A percentile compares a stretch with the other conserved stretches of the same genome.
Evolutionary conservation across 495 filamentous ascomycete genomes (phyloP).

Genomic region (Aspergillus biplanus): DNA sequence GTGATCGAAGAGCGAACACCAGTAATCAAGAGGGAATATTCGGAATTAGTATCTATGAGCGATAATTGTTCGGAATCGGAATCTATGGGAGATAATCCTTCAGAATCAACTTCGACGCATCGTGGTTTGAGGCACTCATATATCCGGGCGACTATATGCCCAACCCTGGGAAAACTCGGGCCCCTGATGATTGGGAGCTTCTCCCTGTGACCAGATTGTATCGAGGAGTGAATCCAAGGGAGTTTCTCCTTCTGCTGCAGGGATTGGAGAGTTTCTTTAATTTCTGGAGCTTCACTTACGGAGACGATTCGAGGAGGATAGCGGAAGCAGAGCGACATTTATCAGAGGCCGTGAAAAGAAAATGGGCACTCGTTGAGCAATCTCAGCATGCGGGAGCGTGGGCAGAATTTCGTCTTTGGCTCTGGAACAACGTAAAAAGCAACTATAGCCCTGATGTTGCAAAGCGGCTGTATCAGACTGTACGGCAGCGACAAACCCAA

Average conservation of each 20-base stretch:
- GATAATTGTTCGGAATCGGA: not conserved
- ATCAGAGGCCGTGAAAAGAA: not conserved
- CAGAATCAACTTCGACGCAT: no score
- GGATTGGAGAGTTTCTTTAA: no score
- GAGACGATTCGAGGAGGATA: conserved; percentile 8
- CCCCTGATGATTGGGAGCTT: no score
- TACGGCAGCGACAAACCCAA: not conserved
- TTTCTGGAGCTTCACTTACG: not conserved
- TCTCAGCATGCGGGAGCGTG: not conserved
- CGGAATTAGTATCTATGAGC: not conserved
- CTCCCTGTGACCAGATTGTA: no score
- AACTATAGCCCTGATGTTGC: conserved; percentile 4
- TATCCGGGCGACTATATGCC: no score
- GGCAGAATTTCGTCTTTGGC: conserved; percentile 11
- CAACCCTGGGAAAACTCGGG: no score
- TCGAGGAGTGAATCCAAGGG: no score
- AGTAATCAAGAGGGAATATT: conserved; percentile 18
- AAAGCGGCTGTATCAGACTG: conserved; percentile 1
- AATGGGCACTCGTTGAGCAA: conserved; percentile 4
- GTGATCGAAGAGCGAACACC: not conserved
- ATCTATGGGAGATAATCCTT: no score
- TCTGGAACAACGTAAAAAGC: conserved; percentile 1
- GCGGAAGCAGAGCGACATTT: conserved; percentile 7
- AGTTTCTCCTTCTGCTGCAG: no score
- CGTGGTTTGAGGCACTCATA: no score